phyloP scores from a whole-genome alignment of 2,329 filamentous ascomycete genomes.

The Allantophomopsis lycopodina region DNA sequence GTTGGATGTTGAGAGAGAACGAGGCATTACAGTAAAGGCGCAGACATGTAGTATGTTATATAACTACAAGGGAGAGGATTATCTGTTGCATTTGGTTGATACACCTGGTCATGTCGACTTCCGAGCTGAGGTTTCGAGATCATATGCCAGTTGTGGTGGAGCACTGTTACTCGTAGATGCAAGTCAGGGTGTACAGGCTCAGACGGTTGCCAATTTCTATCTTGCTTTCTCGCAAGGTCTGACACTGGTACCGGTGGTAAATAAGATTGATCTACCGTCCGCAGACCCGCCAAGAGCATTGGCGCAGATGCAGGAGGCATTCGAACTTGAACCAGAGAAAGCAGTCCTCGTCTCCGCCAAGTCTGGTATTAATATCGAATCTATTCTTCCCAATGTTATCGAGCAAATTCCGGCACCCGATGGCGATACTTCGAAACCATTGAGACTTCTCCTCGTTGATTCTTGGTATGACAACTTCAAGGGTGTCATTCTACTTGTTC shows the following conservation, averaged over 20 bases:
- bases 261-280: constrained; percentile 89
- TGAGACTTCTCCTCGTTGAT: constrained; percentile 82
- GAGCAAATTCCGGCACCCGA: constrained; percentile 70
- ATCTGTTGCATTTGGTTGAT: constrained; percentile 88
- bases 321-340: constrained; percentile 71
- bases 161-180: constrained; percentile 89
- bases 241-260: constrained; percentile 78
- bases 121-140: constrained; percentile 85
- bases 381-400: constrained; percentile 75
- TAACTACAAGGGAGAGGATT: constrained; percentile 72
- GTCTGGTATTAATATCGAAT: constrained; percentile 76
- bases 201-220: constrained; percentile 98
- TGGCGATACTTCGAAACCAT: constrained; percentile 58
- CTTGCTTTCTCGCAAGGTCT: constrained; percentile 88
- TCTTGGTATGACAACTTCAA: constrained; percentile 98
- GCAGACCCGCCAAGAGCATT: constrained; percentile 79
- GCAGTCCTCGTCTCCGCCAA: constrained; percentile 81
- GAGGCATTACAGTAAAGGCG: constrained; percentile 96
- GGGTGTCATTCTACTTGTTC: constrained; percentile 80
- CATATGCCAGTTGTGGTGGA: constrained; percentile 91
- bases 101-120: constrained; percentile 98
- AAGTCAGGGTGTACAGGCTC: constrained; percentile 90
- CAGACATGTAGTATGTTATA: constrained; percentile 98
- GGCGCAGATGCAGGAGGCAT: constrained; percentile 72
- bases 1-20: constrained; percentile 88